Percentiles rank a stretch among this genome's conserved stretches.
Conservation (phyloP, 148 eudicot genomes). For the Nyssa sinensis region DNA sequence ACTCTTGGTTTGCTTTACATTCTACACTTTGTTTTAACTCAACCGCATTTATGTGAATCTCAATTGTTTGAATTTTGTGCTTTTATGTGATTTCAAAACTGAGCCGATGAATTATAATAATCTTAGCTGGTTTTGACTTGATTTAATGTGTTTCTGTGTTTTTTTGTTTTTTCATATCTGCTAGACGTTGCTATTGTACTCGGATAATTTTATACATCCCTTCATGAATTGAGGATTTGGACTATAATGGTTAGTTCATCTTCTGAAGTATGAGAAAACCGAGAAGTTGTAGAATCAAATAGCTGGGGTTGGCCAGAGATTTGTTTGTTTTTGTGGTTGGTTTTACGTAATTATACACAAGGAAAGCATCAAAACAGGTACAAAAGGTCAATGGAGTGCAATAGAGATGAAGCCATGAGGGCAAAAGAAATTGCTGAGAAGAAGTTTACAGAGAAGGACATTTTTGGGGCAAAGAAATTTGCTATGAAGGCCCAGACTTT, state of each 20-base stretch:
- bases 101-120: background rate
- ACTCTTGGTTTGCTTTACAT: background rate
- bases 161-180: background rate
- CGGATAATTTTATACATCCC: background rate
- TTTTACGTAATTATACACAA: background rate
- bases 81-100: background rate
- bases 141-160: background rate
- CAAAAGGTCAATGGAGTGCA: slow-evolving; percentile 26
- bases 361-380: background rate
- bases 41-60: background rate
- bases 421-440: slow-evolving; percentile 33
- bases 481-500: slow-evolving; percentile 30
- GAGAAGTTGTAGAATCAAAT: background rate
- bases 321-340: background rate
- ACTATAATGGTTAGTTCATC: background rate
- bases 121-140: background rate
- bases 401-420: slow-evolving; percentile 28
- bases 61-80: background rate
- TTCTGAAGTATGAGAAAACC: background rate
- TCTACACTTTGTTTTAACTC: background rate
- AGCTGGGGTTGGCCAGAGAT: background rate
- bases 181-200: background rate
- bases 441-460: slow-evolving; percentile 23
- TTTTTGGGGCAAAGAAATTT: slow-evolving; percentile 25
- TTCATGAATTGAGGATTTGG: background rate